These are phyloP conservation scores for Pichia sp. DNA, from an alignment of 1,139 yeast genomes.

Conservation along the genomic window DNA sequence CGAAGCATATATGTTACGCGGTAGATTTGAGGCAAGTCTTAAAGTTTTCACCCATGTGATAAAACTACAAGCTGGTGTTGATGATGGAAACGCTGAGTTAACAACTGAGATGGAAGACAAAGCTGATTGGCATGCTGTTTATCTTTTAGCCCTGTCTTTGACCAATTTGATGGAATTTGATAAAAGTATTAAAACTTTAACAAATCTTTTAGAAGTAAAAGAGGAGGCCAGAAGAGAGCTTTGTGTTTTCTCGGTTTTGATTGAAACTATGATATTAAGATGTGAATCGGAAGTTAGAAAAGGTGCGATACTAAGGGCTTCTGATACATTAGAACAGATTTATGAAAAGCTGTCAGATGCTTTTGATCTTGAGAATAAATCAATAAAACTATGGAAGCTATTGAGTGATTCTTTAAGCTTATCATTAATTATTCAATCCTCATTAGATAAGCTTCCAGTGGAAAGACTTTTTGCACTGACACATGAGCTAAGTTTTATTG, in stretches of 20 bases:
- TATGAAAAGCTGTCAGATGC: conserved; percentile 42
- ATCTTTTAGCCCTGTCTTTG: conserved; percentile 59
- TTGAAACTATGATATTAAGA: conserved; percentile 50
- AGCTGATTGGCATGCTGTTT: conserved; percentile 48
- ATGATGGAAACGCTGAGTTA: conserved; percentile 24
- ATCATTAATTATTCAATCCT: conserved; percentile 37
- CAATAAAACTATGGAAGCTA: conserved; percentile 50
- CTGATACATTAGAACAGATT: conserved; percentile 38
- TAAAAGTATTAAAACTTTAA: conserved; percentile 30
- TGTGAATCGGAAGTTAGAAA: conserved; percentile 44
- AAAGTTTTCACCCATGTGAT: conserved; percentile 71
- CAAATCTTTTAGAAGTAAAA: conserved; percentile 33
- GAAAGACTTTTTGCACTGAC: conserved; percentile 12
- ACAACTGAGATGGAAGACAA: conserved; percentile 12
- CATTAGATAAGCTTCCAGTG: conserved; percentile 35
- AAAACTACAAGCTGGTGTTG: conserved; percentile 35
- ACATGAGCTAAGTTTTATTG: not conserved
- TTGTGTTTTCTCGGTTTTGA: conserved; percentile 50
- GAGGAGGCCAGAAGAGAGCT: conserved; percentile 40
- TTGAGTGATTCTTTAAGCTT: conserved; percentile 45
- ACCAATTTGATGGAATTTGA: conserved; percentile 45
- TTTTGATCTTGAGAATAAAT: conserved; percentile 31
- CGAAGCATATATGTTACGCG: conserved; percentile 81
- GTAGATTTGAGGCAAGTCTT: conserved; percentile 77
- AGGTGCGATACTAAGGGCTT: conserved; percentile 61